These are phyloP conservation scores for Wickerhamomyces chaumierensis DNA, from an alignment of 805 yeast species.

Conservation along the genomic window DNA sequence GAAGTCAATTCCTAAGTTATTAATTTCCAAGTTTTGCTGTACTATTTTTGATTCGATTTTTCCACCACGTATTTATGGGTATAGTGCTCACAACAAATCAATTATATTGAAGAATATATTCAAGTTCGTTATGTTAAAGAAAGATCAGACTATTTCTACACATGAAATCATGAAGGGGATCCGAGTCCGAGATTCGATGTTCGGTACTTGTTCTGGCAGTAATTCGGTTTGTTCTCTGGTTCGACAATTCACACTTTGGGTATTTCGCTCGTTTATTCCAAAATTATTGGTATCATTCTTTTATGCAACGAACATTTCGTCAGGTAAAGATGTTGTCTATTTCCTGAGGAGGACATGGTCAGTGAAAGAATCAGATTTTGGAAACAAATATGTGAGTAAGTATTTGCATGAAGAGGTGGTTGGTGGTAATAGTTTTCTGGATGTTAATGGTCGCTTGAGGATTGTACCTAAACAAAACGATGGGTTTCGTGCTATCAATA, in stretches of 20 bases:
- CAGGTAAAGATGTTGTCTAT: constrained; percentile 28
- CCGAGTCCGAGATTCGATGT: too few relatives aligned
- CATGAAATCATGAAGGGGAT: constrained; percentile 22
- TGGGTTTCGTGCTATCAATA: constrained; percentile 50
- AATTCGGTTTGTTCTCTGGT: constrained; percentile 20
- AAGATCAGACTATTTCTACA: constrained; percentile 25
- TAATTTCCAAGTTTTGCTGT: constrained; percentile 32
- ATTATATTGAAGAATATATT: constrained; percentile 27
- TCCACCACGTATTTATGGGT: constrained; percentile 44
- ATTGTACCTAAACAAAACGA: constrained; percentile 45
- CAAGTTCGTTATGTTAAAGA: constrained; percentile 24
- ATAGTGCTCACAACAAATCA: constrained; percentile 31
- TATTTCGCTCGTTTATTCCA: constrained; percentile 34
- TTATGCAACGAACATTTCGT: constrained; percentile 52
- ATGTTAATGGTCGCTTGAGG: constrained; percentile 26
- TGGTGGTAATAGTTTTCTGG: too few relatives aligned
- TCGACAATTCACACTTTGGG: constrained; percentile 43
- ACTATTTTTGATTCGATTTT: constrained; percentile 34
- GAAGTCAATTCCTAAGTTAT: constrained; percentile 19
- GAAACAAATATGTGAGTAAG: constrained; percentile 27
- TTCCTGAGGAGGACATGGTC: constrained; percentile 55
- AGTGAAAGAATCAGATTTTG: constrained; percentile 28
- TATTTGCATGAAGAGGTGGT: too few relatives aligned
- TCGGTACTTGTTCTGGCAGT: too few relatives aligned
- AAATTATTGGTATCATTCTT: constrained; percentile 42